Base-by-base conservation (phyloP, 75 land plant species). In the Adiantum capillusveneris region DNA sequence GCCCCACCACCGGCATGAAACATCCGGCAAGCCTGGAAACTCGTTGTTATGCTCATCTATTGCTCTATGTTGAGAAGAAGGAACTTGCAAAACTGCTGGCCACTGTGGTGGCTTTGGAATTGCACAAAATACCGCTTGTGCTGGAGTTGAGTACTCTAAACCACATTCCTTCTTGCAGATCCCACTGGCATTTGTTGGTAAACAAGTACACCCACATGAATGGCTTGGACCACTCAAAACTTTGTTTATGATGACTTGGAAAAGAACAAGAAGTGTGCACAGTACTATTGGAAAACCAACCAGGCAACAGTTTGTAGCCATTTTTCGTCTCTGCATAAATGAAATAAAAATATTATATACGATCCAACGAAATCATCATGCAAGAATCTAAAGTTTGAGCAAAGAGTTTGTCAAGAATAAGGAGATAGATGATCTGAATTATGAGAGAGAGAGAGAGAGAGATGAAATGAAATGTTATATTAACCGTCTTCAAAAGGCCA, bases 321-420 rank as follows among this genome's bases (percentile, higher is more conserved):
- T 66, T 18, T 64, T 71, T 21, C 74, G 46, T 51, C 56, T 64
- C 74, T 71, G 70, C 55, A n/a, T n/a, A n/a, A n/a, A n/a, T n/a
- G n/a, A n/a, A n/a, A n/a, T n/a, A n/a, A n/a, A n/a, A n/a, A n/a
- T n/a, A n/a, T n/a, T n/a, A n/a, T n/a, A n/a, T n/a, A n/a, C n/a
- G n/a, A n/a, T n/a, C n/a, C n/a, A n/a, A n/a, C n/a, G n/a, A n/a
- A n/a, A n/a, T n/a, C n/a, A n/a, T n/a, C n/a, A n/a, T n/a, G n/a
- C n/a, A n/a, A n/a, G n/a, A n/a, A n/a, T n/a, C n/a, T n/a, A n/a
- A n/a, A n/a, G n/a, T n/a, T n/a, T n/a, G n/a, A n/a, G n/a, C n/a
- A n/a, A n/a, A n/a, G n/a, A n/a, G n/a, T n/a, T n/a, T n/a, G n/a
- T n/a, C n/a, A n/a, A n/a, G n/a, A n/a, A n/a, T n/a, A n/a, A n/a